Evolutionary conservation across 352 stramenopile genomes (phyloP).

Genomic region (Pythium insidiosum): DNA sequence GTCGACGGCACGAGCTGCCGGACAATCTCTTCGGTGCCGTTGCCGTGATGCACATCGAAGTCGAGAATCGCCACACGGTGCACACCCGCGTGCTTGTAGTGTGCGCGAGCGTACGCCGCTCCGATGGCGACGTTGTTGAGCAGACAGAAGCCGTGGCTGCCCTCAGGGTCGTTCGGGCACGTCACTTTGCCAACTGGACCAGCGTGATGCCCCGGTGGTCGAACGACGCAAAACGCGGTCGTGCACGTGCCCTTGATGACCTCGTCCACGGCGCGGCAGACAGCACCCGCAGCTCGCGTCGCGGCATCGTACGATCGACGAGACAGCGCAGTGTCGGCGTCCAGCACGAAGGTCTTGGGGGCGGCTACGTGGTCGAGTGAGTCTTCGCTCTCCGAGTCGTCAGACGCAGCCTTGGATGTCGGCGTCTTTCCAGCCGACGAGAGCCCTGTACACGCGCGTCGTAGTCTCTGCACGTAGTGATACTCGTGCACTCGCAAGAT

Average conservation of each 20-base stretch:
- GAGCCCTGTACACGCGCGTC: constrained; percentile 31
- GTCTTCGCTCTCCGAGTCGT: constrained; percentile 10
- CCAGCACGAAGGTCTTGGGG: constrained; percentile 36
- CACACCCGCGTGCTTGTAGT: constrained; percentile 89
- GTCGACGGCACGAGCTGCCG: constrained; percentile 86
- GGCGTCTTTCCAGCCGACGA: constrained; percentile 5
- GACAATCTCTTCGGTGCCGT: constrained; percentile 96
- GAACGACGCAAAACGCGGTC: constrained; percentile 96
- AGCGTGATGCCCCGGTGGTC: constrained; percentile 96
- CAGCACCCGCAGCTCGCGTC: constrained; percentile 67
- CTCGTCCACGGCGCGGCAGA: constrained; percentile 81
- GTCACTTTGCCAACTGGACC: constrained; percentile 91
- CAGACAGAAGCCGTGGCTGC: constrained; percentile 93
- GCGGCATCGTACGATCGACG: constrained; percentile 69
- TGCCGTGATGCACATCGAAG: constrained; percentile 98
- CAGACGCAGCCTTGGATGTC: background rate
- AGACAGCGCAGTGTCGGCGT: constrained; percentile 80
- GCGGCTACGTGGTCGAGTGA: constrained; percentile 25
- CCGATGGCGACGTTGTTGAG: constrained; percentile 98
- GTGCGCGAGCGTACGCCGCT: constrained; percentile 91
- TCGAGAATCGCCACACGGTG: constrained; percentile 95
- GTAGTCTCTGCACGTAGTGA: constrained; percentile 76
- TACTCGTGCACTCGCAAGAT: constrained; percentile 89
- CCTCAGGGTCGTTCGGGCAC: constrained; percentile 87
- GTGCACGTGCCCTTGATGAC: constrained; percentile 83